Evolutionary conservation across 257 asterid species (phyloP).

Genomic region (Capsicum pubescens): DNA sequence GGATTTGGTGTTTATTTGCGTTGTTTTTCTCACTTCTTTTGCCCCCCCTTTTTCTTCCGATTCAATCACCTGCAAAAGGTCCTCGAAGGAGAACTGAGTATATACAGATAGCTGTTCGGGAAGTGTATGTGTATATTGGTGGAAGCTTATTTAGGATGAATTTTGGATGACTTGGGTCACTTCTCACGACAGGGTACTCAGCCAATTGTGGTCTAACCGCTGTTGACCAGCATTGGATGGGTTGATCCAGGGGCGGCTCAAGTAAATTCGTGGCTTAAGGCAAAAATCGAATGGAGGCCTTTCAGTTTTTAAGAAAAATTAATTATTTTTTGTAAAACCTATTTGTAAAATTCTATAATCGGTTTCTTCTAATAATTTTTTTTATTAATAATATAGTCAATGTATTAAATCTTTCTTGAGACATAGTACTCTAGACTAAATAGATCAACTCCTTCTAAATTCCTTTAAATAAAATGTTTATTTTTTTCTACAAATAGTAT

Average conservation of each 20-base stretch:
- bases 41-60: not conserved
- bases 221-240: constrained; percentile 3
- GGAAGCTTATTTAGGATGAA: constrained; percentile 17
- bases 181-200: not conserved
- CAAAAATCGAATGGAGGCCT: no score
- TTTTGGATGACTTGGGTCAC: constrained; percentile 5
- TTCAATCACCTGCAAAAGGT: constrained; percentile 11
- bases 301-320: no score
- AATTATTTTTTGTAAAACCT: no score
- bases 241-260: not conserved
- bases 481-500: no score
- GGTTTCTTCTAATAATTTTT: no score
- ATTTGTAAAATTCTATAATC: no score
- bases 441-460: no score
- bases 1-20: not conserved
- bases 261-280: no score
- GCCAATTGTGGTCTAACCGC: constrained; percentile 3
- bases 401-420: no score
- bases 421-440: no score
- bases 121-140: not conserved
- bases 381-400: no score
- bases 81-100: constrained; percentile 4
- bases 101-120: not conserved
- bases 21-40: not conserved
- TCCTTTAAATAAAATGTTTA: no score